Base-by-base conservation (phyloP, 495 filamentous ascomycete species). In the Gamarada debralockiae region DNA sequence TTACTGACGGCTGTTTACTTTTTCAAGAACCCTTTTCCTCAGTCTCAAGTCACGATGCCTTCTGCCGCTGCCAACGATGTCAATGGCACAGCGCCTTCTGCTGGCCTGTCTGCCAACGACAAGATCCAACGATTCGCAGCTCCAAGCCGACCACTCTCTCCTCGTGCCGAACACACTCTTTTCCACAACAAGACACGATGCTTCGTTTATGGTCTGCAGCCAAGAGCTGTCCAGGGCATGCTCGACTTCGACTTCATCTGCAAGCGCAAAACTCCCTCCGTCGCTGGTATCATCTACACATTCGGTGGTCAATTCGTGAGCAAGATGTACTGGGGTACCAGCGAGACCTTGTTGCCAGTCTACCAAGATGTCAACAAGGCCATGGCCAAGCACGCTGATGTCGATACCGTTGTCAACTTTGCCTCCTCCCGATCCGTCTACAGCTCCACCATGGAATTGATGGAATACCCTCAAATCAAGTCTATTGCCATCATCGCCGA, bases 321-420 rank as follows among this genome's bases (percentile, higher is more conserved):
- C 82, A 98, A 98, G 85, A 98, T 98, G 93, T 95, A 98, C 84
- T 98, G 93, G 93, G 93, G 93, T 65, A 98, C 93, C 58, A 97
- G 92, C 74, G 93, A 98, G 81, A 98, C 93, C 40, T 86, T 98
- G 33, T 87, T 98, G 48, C 95, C 95, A 48, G 93, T 98, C 67
- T 98, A 98, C 81, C 92, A 98, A 76, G 83, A 89, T 59, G 89
- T 92, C 29, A 75, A 82, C 64, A 96, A 97, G 79, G 93, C 93
- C 55, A 85, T 97, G 67, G 86, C 86, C 70, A 98, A 98, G 83
- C 93, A 98, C 81, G 83, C 79, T 50, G 93, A 98, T 60, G 93
- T 98, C 49, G 93, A 98, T 70, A 91, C 89, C 27, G 85, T 98
- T 52, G 93, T 98, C 78, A 98, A 98, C 83, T 98, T 98, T 69